Evolutionary conservation across 768 basidiomycete genomes (phyloP).

Genomic region (Mycena crocata): DNA sequence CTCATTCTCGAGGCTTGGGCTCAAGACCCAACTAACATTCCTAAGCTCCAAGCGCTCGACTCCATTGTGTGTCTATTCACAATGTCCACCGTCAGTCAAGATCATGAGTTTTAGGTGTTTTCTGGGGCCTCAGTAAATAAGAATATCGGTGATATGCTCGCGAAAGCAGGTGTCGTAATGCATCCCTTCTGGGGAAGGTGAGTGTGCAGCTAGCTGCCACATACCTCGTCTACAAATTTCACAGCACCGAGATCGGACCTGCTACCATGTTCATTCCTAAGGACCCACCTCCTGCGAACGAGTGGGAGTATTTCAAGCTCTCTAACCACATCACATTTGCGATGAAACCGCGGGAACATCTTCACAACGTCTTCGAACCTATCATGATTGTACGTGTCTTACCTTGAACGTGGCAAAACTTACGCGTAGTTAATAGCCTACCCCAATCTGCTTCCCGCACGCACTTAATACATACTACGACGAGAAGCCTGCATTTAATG

Average conservation of each 20-base stretch:
- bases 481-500: not conserved
- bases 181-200: conserved; percentile 25
- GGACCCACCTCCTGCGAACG: not conserved
- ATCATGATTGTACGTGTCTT: not conserved
- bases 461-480: not conserved
- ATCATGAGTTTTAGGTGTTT: not conserved
- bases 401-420: not conserved
- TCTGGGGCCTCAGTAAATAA: conserved; percentile 19
- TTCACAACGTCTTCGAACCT: not conserved
- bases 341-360: conserved; percentile 14
- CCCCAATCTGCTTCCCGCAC: not conserved
- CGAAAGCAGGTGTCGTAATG: conserved; percentile 5
- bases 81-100: too few relatives aligned
- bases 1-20: conserved; percentile 10
- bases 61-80: not conserved
- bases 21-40: conserved; percentile 8
- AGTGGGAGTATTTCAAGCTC: conserved; percentile 21
- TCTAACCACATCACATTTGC: conserved; percentile 14
- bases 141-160: conserved; percentile 15
- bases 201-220: too few relatives aligned
- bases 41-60: conserved; percentile 13
- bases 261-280: conserved; percentile 20
- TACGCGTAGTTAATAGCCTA: not conserved
- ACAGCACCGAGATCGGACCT: conserved; percentile 14
- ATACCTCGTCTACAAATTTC: not conserved